Percentiles rank a stretch among this genome's conserved stretches.
phyloP scores from a whole-genome alignment of 2,329 filamentous ascomycete genomes.

The Aspergillus candidus region DNA sequence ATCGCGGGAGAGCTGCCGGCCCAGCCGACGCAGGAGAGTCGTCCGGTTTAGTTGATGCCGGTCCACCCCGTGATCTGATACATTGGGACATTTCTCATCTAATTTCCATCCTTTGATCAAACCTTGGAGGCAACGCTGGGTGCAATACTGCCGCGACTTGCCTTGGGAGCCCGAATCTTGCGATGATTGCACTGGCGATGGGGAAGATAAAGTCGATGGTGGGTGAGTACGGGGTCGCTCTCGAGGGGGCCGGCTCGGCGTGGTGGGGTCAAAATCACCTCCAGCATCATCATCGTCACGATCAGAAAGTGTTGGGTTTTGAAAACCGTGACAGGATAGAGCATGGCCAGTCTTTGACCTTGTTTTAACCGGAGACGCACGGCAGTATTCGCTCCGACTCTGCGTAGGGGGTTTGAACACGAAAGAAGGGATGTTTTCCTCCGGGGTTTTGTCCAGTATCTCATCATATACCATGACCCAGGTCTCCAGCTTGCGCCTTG shows the following conservation, averaged over 20 bases:
- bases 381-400: conserved; percentile 9
- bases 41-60: conserved; percentile 10
- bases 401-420: conserved; percentile 9
- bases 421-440: conserved; percentile 14
- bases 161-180: conserved; percentile 8
- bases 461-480: conserved; percentile 23
- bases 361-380: conserved; percentile 9
- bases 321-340: conserved; percentile 5
- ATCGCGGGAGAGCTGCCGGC: conserved; percentile 5
- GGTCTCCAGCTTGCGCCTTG: conserved; percentile 9
- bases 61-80: conserved; percentile 27
- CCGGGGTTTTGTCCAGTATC: conserved; percentile 14
- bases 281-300: conserved; percentile 8
- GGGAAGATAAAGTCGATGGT: conserved; percentile 6
- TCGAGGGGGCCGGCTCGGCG: conserved; percentile 8
- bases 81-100: conserved; percentile 36
- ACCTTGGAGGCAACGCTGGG: conserved; percentile 36
- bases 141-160: conserved; percentile 30
- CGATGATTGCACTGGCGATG: not conserved
- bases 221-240: conserved; percentile 5
- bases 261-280: conserved; percentile 7
- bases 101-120: conserved; percentile 26
- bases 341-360: conserved; percentile 8
- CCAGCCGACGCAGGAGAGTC: not conserved
- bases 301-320: conserved; percentile 1